Base-by-base conservation (phyloP, 192 early-diverging fungal species). In the Rhizophagus prolifer region DNA sequence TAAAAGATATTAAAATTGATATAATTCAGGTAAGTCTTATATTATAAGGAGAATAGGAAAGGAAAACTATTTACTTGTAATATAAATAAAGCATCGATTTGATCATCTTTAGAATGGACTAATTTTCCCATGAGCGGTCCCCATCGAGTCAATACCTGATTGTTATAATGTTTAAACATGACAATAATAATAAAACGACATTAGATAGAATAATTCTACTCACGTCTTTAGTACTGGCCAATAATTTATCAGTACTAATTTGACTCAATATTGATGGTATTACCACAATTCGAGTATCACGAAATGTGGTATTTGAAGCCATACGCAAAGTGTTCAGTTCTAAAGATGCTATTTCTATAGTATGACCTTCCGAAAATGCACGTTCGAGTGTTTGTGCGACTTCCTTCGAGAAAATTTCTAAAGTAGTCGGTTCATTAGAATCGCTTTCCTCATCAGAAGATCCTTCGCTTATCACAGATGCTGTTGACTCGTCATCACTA, bases 261-360 rank as follows among this genome's bases (percentile, higher is more conserved):
- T 84, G 80, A 7, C 81, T 81, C 47, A 97, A 75, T 28, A 96
- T 82, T 34, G 86, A 83, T 25, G 93, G 92, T 19, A 95, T 84
- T n/a, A 95, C 86, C 13, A 91, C 84, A 54, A 84, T 84, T 9
- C 95, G 88, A 78, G 97, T 85, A 81, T 95, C 92, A 41, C 90
- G 84, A 76, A 93, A 94, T 13, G 88, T 89, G 21, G 91, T 90
- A 82, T 97, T 92, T 70, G 89, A 90, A 25, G 95, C 90, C 90
- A 98, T 91, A 59, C 95, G 93, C 64, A 96, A 83, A 6, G 92
- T 92, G 70, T 93, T 96, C 19, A 98, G 84, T 85, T 99, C 96
- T 13, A 96, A 81, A 9, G 86, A 86, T 12, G 95, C 88, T 72
- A 90, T 90, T 28, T 93, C 92, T 16, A 93, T 85, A 8, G 82